Percentiles rank a stretch among this genome's conserved stretches.
Conservation (phyloP, 768 basidiomycete genomes). For the Boletus reticuloceps region DNA sequence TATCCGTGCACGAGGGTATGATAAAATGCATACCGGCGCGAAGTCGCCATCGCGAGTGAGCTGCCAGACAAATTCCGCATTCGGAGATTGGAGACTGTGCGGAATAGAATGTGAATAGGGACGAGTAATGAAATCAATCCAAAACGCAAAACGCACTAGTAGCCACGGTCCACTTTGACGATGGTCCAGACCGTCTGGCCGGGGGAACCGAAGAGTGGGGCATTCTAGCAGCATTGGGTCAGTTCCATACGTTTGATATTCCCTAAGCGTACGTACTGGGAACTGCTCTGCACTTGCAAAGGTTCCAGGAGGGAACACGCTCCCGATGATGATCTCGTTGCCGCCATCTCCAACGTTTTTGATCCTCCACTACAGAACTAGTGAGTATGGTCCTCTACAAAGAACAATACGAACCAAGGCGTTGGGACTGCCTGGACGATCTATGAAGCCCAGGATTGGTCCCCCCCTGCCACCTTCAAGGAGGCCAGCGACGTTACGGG, state of each 20-base stretch:
- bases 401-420: background rate
- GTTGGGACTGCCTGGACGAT: too few relatives aligned
- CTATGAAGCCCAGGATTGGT: background rate
- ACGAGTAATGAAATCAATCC: too few relatives aligned
- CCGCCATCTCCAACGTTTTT: background rate
- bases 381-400: background rate
- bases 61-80: background rate
- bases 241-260: background rate
- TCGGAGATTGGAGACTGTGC: background rate
- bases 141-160: background rate
- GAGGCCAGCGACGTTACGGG: accelerated
- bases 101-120: background rate
- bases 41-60: background rate
- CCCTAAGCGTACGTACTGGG: background rate
- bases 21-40: background rate
- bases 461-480: too few relatives aligned
- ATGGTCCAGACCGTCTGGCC: background rate
- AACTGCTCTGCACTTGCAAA: background rate
- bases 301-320: too few relatives aligned
- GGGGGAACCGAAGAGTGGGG: background rate
- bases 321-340: background rate
- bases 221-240: background rate
- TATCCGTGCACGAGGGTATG: too few relatives aligned
- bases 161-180: background rate
- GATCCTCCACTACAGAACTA: background rate